Percentiles rank a stretch among this genome's conserved stretches.
These are phyloP conservation scores for Puccinia hordei DNA, from an alignment of 1,284 basidiomycete species.

Conservation along the genomic window DNA sequence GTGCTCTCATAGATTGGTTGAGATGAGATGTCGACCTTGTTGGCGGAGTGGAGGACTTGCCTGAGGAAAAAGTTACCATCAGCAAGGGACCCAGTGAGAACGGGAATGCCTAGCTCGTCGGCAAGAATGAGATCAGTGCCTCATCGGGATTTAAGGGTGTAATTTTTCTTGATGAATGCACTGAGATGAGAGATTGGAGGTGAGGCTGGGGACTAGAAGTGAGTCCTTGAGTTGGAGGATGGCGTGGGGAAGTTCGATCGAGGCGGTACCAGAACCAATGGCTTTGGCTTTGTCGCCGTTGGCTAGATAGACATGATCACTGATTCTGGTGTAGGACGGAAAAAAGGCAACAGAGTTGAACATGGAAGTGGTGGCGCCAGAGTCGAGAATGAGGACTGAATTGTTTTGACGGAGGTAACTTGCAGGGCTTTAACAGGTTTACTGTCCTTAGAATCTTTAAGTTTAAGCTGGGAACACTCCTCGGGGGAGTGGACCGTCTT, in stretches of 20 bases:
- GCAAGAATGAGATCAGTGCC: not conserved
- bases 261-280: not conserved
- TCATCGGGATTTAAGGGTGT: no score
- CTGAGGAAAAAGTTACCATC: not conserved
- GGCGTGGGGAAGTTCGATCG: not conserved
- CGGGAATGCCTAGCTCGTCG: not conserved
- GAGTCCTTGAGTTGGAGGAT: conserved; percentile 18
- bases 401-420: no score
- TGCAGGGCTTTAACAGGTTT: no score
- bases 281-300: no score
- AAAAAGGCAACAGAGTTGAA: conserved; percentile 22
- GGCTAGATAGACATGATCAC: not conserved
- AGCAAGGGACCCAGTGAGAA: no score
- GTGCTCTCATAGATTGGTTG: not conserved
- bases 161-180: no score
- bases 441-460: no score
- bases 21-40: not conserved
- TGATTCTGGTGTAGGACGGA: not conserved
- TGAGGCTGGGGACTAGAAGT: no score
- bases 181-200: no score
- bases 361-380: conserved; percentile 26
- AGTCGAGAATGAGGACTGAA: no score
- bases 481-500: no score
- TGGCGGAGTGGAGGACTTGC: not conserved
- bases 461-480: no score